Evolutionary conservation across 768 basidiomycete species (phyloP), one percentile per base, ranked within the genome.

Genomic region (Rhodotorula kratochvilovae): DNA sequence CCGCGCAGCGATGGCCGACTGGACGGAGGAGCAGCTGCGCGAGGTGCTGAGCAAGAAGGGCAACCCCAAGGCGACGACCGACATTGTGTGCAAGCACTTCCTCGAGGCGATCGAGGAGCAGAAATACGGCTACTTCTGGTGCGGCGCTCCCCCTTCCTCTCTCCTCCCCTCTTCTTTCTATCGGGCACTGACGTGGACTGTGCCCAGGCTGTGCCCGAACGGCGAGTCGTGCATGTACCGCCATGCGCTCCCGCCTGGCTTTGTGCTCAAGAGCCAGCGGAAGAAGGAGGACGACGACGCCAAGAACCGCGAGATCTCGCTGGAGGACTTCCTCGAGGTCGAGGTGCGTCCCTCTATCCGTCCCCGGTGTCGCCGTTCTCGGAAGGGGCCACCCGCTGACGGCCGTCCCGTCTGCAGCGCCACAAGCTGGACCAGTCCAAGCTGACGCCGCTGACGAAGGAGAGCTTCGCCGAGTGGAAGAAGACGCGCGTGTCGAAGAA

Each of bases 11-110:
- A 98, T 98, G 96, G 93, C 96, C 76, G 87, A 83, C 72, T 99
- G 96, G 96, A 92, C 96, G 81, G 90, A 98, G 71, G 92, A 88
- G 78, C 97, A 97, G 81, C 83, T 99, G 67, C 85, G 87, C 50
- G 86, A 82, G n/a, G 96, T 98, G 66, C 91, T 98, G 2, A 89
- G 88, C 17, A 94, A 92, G 81, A 85, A 87, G 72, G 94, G 94
- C 36, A 96, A 94, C 81, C 92, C 91, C 61, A 86, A 88, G 75
- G 95, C 91, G 35, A 89, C 88, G 5, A 98, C 95, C 48, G 95
- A 98, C 63, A 95, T 99, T 78, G 95, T 99, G 8, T 99, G 96
- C 87, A 98, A 95, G 81, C 87, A 82, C 83, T 99, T 99, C 79
- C 90, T 99, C 76, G 88, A 95, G 78, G 95, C 96, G 57, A 95